phyloP scores from a whole-genome alignment of 164 flowering plant genomes.

The Magnolia sinica region DNA sequence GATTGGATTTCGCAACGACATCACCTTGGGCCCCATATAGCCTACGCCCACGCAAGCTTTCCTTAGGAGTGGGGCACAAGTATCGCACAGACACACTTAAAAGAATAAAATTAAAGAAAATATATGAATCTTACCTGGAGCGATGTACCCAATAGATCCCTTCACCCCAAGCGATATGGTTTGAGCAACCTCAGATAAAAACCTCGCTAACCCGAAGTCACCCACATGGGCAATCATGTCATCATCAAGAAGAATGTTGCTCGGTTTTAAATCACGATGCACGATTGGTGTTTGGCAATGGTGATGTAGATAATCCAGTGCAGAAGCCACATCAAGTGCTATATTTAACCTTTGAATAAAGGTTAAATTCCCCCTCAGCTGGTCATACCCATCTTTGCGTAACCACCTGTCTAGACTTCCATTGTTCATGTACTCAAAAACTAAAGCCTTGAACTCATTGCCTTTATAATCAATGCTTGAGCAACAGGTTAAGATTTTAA shows the following conservation, averaged over 20 bases:
- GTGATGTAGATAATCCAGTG: conserved; percentile 1
- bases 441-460: too few species aligned
- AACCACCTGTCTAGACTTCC: too few species aligned
- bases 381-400: too few species aligned
- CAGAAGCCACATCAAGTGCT: conserved; percentile 1
- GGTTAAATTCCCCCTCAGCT: background rate
- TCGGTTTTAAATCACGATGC: conserved; percentile 6
- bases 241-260: background rate
- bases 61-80: too few species aligned
- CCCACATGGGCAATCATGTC: conserved; percentile 6
- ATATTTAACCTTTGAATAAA: background rate
- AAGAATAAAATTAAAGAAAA: background rate
- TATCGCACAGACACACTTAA: background rate
- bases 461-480: too few species aligned
- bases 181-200: background rate
- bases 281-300: background rate
- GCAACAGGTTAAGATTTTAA: too few species aligned
- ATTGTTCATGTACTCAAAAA: too few species aligned
- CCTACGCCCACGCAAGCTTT: too few species aligned
- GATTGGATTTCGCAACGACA: too few species aligned
- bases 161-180: background rate
- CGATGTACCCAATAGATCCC: background rate
- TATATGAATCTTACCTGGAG: conserved; percentile 4
- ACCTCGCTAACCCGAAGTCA: conserved; percentile 2
- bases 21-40: too few species aligned